Evolutionary conservation across 345 rosid species (phyloP).

Genomic region (Pseudoturritis turrita): DNA sequence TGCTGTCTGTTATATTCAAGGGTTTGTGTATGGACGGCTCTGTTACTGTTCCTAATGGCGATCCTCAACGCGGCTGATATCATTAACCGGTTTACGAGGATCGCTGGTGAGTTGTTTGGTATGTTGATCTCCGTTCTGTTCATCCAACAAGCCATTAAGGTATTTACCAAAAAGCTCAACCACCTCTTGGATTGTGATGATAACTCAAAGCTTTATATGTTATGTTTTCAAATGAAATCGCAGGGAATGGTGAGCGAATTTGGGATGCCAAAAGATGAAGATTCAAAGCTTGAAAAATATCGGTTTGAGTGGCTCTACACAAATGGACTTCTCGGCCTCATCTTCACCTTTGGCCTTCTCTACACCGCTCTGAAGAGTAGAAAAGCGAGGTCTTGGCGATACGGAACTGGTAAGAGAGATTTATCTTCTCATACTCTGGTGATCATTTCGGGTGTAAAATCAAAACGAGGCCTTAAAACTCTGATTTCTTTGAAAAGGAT

Average conservation of each 20-base stretch:
- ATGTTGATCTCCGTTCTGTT: conserved; percentile 74
- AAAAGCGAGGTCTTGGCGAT: conserved; percentile 73
- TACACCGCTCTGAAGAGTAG: conserved; percentile 67
- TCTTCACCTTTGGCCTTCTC: conserved; percentile 63
- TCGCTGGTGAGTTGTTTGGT: conserved; percentile 87
- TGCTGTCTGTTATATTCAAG: conserved; percentile 32
- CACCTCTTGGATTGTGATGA: background rate
- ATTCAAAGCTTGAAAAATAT: conserved; percentile 39
- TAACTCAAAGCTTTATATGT: background rate
- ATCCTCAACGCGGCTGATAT: conserved; percentile 53
- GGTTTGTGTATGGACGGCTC: conserved; percentile 91
- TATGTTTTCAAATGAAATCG: background rate
- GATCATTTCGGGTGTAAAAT: background rate
- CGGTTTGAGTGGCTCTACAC: conserved; percentile 66
- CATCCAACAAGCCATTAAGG: conserved; percentile 82
- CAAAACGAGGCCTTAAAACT: background rate
- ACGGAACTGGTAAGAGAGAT: conserved; percentile 53
- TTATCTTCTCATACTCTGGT: background rate
- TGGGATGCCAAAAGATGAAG: conserved; percentile 40
- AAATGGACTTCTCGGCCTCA: conserved; percentile 69
- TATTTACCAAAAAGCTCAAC: background rate
- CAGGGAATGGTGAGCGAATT: conserved; percentile 77
- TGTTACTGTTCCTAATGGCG: conserved; percentile 63
- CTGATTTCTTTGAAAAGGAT: conserved; percentile 33
- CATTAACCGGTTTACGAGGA: conserved; percentile 72